A percentile compares a stretch with the other conserved stretches of the same genome.
Conservation (phyloP, 768 basidiomycete genomes). For the Psilocybe cubensis region DNA sequence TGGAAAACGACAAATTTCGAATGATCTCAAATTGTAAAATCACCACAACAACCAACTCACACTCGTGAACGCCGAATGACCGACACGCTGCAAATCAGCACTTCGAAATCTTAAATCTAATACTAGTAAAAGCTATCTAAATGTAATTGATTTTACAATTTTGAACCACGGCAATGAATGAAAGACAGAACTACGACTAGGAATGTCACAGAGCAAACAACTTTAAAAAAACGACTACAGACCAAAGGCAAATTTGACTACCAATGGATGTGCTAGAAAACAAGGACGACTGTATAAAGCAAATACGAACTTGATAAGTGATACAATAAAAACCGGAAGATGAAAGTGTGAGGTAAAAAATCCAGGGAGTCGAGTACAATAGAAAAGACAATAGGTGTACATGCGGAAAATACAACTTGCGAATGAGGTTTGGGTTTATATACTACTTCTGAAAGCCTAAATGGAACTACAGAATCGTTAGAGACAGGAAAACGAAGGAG, state of each 20-base stretch:
- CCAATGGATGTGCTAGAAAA: no score
- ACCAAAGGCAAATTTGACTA: background rate
- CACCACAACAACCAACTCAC: no score
- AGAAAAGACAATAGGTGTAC: slow-evolving; percentile 14
- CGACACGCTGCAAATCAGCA: no score
- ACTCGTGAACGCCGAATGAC: no score
- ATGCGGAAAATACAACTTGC: slow-evolving; percentile 8
- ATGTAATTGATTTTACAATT: background rate
- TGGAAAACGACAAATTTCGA: slow-evolving; percentile 4
- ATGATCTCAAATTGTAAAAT: background rate
- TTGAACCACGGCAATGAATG: background rate
- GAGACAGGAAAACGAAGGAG: background rate
- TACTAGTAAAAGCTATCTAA: no score
- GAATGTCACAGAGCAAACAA: background rate
- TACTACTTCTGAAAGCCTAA: background rate
- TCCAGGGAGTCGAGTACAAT: background rate
- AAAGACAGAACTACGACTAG: background rate
- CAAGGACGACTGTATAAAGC: no score
- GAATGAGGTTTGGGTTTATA: background rate
- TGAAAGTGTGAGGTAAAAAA: background rate
- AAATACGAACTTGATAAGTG: background rate
- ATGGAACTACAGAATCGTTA: background rate
- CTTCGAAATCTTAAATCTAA: no score
- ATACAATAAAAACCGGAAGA: slow-evolving; percentile 6
- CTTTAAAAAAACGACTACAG: background rate